Evolutionary conservation across 2,329 filamentous ascomycete species (phyloP).

Genomic region (Tolypocladium inflatum): DNA sequence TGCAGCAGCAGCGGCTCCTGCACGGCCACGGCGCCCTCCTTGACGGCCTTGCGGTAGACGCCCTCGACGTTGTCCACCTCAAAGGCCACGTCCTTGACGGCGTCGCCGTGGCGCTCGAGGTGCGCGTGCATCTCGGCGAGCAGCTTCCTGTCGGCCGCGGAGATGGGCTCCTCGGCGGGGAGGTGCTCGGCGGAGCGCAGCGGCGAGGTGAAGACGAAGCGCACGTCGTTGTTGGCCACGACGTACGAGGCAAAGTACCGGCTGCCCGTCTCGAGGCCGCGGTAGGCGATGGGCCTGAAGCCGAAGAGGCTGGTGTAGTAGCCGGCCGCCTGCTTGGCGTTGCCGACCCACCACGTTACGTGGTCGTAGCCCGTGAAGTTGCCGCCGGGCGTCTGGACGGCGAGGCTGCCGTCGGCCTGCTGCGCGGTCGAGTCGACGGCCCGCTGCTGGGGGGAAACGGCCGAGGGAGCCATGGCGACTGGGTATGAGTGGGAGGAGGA

Average conservation of each 20-base stretch:
- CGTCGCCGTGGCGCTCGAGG: conserved; percentile 81
- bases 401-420: conserved; percentile 40
- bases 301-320: conserved; percentile 86
- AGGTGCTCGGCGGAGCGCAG: conserved; percentile 52
- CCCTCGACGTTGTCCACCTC: conserved; percentile 83
- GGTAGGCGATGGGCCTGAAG: conserved; percentile 74
- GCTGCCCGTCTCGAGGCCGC: conserved; percentile 79
- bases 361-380: conserved; percentile 83
- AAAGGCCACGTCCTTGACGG: conserved; percentile 90
- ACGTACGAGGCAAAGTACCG: conserved; percentile 78
- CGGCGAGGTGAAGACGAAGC: conserved; percentile 78
- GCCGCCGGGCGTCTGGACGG: conserved; percentile 36
- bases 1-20: conserved; percentile 43
- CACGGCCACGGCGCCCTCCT: conserved; percentile 52
- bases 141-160: conserved; percentile 51
- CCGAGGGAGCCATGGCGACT: conserved; percentile 32
- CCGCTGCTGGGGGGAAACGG: conserved; percentile 38
- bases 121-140: conserved; percentile 72
- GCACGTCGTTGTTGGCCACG: conserved; percentile 64
- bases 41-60: conserved; percentile 67
- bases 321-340: conserved; percentile 87
- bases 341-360: conserved; percentile 92
- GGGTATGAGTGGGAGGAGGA: neutral
- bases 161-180: conserved; percentile 50
- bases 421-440: conserved; percentile 28